A percentile compares a stretch with the other conserved stretches of the same genome.
These are phyloP conservation scores for Sphenostylis stenocarpa DNA, from an alignment of 306 rosid genomes.

Conservation along the genomic window DNA sequence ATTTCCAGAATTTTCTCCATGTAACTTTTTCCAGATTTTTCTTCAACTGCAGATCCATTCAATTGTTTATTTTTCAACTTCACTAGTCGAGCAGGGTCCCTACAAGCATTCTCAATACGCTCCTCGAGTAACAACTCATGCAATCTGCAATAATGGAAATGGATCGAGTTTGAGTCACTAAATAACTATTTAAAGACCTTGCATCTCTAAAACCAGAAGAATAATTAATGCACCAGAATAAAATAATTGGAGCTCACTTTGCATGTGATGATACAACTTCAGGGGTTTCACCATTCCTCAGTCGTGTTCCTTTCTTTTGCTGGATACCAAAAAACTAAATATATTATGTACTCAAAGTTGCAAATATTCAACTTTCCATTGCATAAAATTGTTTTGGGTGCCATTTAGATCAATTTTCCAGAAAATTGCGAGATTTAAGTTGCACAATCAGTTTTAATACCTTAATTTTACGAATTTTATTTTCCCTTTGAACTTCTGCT, in stretches of 20 bases:
- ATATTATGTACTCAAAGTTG: constrained; percentile 17
- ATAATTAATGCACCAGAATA: constrained; percentile 27
- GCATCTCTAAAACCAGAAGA: constrained; percentile 27
- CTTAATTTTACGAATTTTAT: constrained; percentile 63
- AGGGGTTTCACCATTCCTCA: constrained; percentile 71
- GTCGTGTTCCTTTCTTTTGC: constrained; percentile 67
- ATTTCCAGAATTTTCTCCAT: constrained; percentile 74
- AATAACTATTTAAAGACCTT: constrained; percentile 31
- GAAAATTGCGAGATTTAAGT: neutral
- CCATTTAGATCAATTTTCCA: neutral
- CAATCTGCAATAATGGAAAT: constrained; percentile 56
- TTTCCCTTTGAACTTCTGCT: constrained; percentile 62
- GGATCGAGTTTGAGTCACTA: constrained; percentile 18
- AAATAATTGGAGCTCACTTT: constrained; percentile 64
- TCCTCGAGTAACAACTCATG: constrained; percentile 89
- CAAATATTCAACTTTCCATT: constrained; percentile 17
- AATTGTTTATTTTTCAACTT: constrained; percentile 77
- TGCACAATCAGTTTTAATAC: constrained; percentile 45
- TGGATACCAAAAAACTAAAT: constrained; percentile 26
- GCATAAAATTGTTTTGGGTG: constrained; percentile 8
- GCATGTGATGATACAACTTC: constrained; percentile 67
- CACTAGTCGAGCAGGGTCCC: constrained; percentile 75
- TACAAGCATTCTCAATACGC: constrained; percentile 67
- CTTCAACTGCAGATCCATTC: constrained; percentile 59
- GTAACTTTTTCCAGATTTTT: constrained; percentile 69